phyloP scores from a whole-genome alignment of 495 filamentous ascomycete genomes.

The Neurospora sp. region DNA sequence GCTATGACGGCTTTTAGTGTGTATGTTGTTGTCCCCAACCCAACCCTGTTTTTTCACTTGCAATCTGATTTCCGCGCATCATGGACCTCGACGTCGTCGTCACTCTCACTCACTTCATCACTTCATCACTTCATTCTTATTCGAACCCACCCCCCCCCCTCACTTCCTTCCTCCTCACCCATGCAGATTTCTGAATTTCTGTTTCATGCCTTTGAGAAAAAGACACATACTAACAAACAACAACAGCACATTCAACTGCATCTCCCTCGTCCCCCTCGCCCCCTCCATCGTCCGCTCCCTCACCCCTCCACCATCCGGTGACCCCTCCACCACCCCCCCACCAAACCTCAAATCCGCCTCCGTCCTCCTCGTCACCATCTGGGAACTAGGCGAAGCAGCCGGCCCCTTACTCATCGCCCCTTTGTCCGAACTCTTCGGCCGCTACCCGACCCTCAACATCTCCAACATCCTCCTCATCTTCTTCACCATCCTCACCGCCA shows the following conservation, averaged over 20 bases:
- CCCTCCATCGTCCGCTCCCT: constrained; percentile 39
- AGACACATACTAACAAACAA: too few species aligned
- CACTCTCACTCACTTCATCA: too few species aligned
- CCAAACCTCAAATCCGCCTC: constrained; percentile 24
- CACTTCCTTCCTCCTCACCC: too few species aligned
- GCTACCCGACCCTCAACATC: constrained; percentile 42
- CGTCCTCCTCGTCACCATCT: constrained; percentile 49
- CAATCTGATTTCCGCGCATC: too few species aligned
- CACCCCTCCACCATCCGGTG: constrained; percentile 9
- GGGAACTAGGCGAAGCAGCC: constrained; percentile 45
- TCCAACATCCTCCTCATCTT: constrained; percentile 42
- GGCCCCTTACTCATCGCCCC: constrained; percentile 51
- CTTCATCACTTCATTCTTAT: too few species aligned
- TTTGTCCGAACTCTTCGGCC: constrained; percentile 45
- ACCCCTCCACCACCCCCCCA: constrained; percentile 15
- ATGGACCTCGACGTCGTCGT: too few species aligned
- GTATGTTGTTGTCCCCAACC: constrained; percentile 29
- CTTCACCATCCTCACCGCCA: constrained; percentile 33
- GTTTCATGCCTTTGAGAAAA: too few species aligned
- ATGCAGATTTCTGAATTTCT: too few species aligned
- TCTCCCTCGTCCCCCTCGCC: constrained; percentile 43
- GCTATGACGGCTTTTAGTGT: constrained; percentile 44
- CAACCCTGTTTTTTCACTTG: too few species aligned
- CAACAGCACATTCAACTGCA: constrained; percentile 35
- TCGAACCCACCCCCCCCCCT: too few species aligned